Percentiles rank a stretch among this genome's conserved stretches.
Evolutionary conservation across 2,329 filamentous ascomycete species (phyloP).

Genomic region (Byssoonygena ceratinophila): DNA sequence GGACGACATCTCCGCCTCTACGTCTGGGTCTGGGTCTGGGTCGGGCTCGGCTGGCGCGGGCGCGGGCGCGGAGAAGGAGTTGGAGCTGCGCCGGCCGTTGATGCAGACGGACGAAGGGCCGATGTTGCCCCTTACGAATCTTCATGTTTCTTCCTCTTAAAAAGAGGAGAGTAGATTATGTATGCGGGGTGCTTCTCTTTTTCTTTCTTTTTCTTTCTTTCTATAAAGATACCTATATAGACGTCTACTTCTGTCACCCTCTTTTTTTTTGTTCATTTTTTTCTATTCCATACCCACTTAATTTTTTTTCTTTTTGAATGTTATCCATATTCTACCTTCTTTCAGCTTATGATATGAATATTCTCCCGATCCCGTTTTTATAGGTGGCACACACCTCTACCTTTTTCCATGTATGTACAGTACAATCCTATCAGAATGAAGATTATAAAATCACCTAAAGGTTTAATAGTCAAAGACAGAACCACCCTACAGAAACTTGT

Average conservation of each 20-base stretch:
- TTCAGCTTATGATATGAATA: no score
- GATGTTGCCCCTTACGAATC: constrained; percentile 1
- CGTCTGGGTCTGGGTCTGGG: not conserved
- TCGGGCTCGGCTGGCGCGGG: not conserved
- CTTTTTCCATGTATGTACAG: not conserved
- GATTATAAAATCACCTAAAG: not conserved
- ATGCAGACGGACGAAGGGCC: constrained; percentile 3
- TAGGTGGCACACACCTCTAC: not conserved
- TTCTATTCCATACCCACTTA: not conserved
- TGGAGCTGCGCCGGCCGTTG: not conserved
- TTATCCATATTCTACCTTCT: no score
- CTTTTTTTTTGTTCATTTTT: not conserved
- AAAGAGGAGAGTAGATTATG: not conserved
- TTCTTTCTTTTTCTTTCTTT: not conserved
- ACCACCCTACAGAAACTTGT: no score
- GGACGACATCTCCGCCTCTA: not conserved
- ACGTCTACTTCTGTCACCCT: not conserved
- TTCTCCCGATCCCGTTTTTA: no score
- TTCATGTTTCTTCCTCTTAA: constrained; percentile 1
- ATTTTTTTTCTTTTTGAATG: not conserved
- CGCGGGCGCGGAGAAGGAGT: not conserved
- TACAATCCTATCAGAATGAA: not conserved
- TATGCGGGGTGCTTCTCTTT: no score
- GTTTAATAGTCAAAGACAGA: no score
- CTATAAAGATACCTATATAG: not conserved